A percentile compares a stretch with the other conserved stretches of the same genome.
phyloP scores from a whole-genome alignment of 1,284 basidiomycete species.

The Sanghuangporus baumii region DNA sequence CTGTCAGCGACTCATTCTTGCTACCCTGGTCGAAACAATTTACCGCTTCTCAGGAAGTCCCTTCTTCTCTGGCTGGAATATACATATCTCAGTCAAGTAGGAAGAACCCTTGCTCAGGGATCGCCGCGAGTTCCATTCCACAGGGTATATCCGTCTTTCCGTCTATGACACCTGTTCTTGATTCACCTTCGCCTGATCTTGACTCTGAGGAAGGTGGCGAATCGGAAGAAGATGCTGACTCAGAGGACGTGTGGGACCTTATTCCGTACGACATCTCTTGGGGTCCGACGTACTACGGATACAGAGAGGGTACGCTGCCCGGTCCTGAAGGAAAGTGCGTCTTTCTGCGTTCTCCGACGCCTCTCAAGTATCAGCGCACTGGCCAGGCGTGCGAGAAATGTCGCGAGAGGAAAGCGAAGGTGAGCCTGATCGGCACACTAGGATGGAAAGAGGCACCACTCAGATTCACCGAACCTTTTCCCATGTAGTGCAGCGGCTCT shows the following conservation, averaged over 20 bases:
- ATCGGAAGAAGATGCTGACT: conserved; percentile 18
- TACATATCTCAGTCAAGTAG: conserved; percentile 12
- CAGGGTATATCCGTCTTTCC: not conserved
- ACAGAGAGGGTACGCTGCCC: conserved; percentile 33
- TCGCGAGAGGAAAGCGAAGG: conserved; percentile 42
- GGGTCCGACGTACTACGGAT: conserved; percentile 35
- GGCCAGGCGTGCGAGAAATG: conserved; percentile 40
- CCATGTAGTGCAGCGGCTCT: conserved; percentile 35
- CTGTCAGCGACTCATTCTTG: conserved; percentile 2
- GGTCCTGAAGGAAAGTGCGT: conserved; percentile 37
- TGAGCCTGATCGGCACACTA: conserved; percentile 18
- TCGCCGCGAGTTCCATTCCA: not conserved
- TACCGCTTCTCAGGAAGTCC: not conserved
- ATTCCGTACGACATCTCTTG: conserved; percentile 39
- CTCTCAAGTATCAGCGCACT: conserved; percentile 35
- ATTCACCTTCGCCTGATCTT: conserved; percentile 2
- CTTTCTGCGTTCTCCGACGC: conserved; percentile 38
- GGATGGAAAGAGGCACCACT: not conserved
- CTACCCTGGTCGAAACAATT: not conserved
- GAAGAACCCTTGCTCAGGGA: not conserved
- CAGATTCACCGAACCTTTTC: not conserved
- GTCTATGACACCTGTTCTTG: not conserved
- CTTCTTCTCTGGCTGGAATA: not conserved
- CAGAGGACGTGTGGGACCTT: conserved; percentile 35
- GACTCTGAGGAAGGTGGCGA: conserved; percentile 6